Evolutionary conservation across 2,329 filamentous ascomycete genomes (phyloP).

Genomic region (Cyphellophora europaea): DNA sequence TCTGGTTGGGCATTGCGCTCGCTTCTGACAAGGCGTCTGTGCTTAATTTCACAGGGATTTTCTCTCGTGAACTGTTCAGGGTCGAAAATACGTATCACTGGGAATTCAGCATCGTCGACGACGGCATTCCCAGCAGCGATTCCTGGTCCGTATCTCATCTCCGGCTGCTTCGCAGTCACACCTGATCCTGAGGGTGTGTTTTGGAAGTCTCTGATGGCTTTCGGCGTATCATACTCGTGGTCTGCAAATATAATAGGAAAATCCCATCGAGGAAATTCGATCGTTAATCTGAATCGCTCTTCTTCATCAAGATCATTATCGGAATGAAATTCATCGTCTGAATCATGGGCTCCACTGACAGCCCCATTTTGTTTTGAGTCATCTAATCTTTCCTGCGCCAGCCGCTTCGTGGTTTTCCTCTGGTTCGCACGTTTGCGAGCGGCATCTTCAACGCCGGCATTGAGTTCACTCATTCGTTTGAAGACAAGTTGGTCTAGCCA

Average conservation of each 20-base stretch:
- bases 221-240: slow-evolving; percentile 79
- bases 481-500: slow-evolving; percentile 97
- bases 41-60: slow-evolving; percentile 92
- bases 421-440: slow-evolving; percentile 46
- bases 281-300: slow-evolving; percentile 69
- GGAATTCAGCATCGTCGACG: slow-evolving; percentile 35
- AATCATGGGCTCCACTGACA: slow-evolving; percentile 24
- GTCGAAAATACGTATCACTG: slow-evolving; percentile 80
- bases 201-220: slow-evolving; percentile 65
- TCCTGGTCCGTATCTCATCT: slow-evolving; percentile 82
- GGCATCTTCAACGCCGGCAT: slow-evolving; percentile 54
- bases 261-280: slow-evolving; percentile 90
- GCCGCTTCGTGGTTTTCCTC: slow-evolving; percentile 26
- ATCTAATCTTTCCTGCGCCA: slow-evolving; percentile 1
- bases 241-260: slow-evolving; percentile 94
- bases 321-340: slow-evolving; percentile 23
- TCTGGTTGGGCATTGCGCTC: slow-evolving; percentile 90
- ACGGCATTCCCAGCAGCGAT: slow-evolving; percentile 60
- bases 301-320: slow-evolving; percentile 40
- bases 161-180: slow-evolving; percentile 65
- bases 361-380: slow-evolving; percentile 3
- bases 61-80: slow-evolving; percentile 82
- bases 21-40: slow-evolving; percentile 81
- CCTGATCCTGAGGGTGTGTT: slow-evolving; percentile 56
- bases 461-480: slow-evolving; percentile 72